Base-by-base conservation (phyloP, 2,329 filamentous ascomycete genomes). In the Pseudogymnoascus destructans region DNA sequence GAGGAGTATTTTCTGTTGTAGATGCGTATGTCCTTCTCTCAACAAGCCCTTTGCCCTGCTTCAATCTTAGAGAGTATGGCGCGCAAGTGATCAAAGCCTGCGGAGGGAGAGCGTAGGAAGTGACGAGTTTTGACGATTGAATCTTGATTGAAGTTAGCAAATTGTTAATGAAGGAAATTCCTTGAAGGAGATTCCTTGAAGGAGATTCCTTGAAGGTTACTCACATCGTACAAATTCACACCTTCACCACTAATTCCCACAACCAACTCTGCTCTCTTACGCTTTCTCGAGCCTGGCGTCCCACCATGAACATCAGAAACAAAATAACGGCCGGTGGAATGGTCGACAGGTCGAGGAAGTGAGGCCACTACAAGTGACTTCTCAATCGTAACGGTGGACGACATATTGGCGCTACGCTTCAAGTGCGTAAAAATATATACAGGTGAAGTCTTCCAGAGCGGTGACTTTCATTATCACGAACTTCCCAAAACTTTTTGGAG, bases 191-290 rank as follows among this genome's bases (percentile, higher is more conserved):
- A 3, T 10, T 15, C 30, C 23, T 25, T 17, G 2, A 10, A 42
- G 7, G 11, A 11, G 13, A 3, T 10, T 15, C 30, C 23, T 25
- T 17, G 2, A 21, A 35, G n/a, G 9, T 33, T 11, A 10, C 79
- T 64, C 64, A 83, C 80, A 74, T 85, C 80, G 65, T 86, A 86
- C 40, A 86, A 77, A 63, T 82, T 85, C 2, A 82, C 73, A 3
- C 80, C 79, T 66, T 85, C 82, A 61, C 82, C 82, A 68, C 86
- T 80, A 65, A 82, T 77, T 17, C 82, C 82, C 25, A 85, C 79
- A 8, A 77, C 78, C 54, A 86, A 68, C 66, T 86, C 82, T 8
- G 82, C 75, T 64, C 82, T 77, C 71, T 83, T 83, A 64, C 79
- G 76, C 71, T 80, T 83, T 71, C 78, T 81, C 30, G 75, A 75